Percentiles rank a stretch among this genome's conserved stretches.
phyloP scores from a whole-genome alignment of 2,329 filamentous ascomycete genomes.

The Hypoxylon sp. region DNA sequence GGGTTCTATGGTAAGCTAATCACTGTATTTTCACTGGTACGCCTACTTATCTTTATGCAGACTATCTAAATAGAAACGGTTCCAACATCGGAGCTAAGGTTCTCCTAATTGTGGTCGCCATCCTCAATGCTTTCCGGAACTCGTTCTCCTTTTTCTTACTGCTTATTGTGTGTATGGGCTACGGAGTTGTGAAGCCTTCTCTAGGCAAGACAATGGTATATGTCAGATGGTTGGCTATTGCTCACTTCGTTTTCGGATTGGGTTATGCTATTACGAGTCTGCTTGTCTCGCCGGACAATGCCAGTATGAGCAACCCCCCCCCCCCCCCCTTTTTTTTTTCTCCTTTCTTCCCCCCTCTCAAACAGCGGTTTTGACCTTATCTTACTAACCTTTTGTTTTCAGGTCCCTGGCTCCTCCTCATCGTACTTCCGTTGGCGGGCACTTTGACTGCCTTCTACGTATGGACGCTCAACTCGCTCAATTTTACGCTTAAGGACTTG shows the following conservation, averaged over 20 bases:
- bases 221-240: conserved; percentile 89
- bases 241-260: conserved; percentile 94
- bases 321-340: no score
- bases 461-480: conserved; percentile 97
- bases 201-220: conserved; percentile 95
- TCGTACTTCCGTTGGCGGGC: conserved; percentile 91
- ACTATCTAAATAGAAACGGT: conserved; percentile 93
- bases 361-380: not conserved
- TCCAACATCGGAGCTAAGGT: conserved; percentile 86
- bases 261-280: conserved; percentile 93
- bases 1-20: conserved; percentile 83
- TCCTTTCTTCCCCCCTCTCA: no score
- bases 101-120: conserved; percentile 89
- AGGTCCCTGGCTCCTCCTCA: conserved; percentile 91
- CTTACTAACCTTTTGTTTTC: conserved; percentile 42
- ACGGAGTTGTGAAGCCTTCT: conserved; percentile 95
- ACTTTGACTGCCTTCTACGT: conserved; percentile 98
- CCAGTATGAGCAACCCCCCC: conserved; percentile 64
- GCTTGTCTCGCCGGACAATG: conserved; percentile 88
- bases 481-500: conserved; percentile 96
- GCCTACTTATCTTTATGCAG: conserved; percentile 64
- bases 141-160: conserved; percentile 99
- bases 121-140: conserved; percentile 93
- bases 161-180: conserved; percentile 99
- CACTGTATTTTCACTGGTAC: not conserved